These are phyloP conservation scores for Pilaira anomala DNA, from an alignment of 192 early-diverging fungal species.

Conservation along the genomic window DNA sequence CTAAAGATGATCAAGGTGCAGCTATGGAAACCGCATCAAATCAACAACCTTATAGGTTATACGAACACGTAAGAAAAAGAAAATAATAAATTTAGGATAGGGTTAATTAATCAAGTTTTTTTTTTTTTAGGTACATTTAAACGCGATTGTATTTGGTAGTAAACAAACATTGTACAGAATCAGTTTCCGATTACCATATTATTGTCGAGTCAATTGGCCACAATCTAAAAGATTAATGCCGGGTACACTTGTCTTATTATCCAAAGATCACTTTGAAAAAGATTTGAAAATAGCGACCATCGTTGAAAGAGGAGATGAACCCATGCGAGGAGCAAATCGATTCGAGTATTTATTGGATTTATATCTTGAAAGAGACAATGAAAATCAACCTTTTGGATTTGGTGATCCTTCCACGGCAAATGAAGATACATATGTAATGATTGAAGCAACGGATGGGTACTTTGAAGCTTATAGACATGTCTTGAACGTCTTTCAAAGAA, in stretches of 20 bases:
- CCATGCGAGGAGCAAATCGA: slow-evolving; percentile 36
- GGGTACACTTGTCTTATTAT: slow-evolving; percentile 52
- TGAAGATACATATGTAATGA: slow-evolving; percentile 35
- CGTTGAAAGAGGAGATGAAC: slow-evolving; percentile 42
- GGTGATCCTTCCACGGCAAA: slow-evolving; percentile 20
- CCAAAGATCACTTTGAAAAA: slow-evolving; percentile 45
- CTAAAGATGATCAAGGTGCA: not conserved
- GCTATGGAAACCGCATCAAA: not conserved
- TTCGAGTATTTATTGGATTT: slow-evolving; percentile 36
- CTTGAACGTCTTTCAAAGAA: slow-evolving; percentile 40
- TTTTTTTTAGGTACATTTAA: slow-evolving; percentile 40
- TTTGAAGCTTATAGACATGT: slow-evolving; percentile 56
- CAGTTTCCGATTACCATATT: slow-evolving; percentile 41
- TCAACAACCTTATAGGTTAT: slow-evolving; percentile 19
- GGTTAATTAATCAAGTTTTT: not conserved
- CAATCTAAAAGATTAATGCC: slow-evolving; percentile 52
- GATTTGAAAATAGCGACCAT: slow-evolving; percentile 49
- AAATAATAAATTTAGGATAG: too few relatives aligned
- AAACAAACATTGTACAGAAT: slow-evolving; percentile 45
- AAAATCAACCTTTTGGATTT: slow-evolving; percentile 27
- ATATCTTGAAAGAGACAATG: slow-evolving; percentile 27
- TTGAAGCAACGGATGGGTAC: slow-evolving; percentile 39
- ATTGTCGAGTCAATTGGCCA: slow-evolving; percentile 43
- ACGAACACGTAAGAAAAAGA: slow-evolving; percentile 33
- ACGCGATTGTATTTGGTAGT: slow-evolving; percentile 41